A percentile compares a stretch with the other conserved stretches of the same genome.
Conservation (phyloP, 2,329 filamentous ascomycete genomes). For the Sphaerulina musiva region DNA sequence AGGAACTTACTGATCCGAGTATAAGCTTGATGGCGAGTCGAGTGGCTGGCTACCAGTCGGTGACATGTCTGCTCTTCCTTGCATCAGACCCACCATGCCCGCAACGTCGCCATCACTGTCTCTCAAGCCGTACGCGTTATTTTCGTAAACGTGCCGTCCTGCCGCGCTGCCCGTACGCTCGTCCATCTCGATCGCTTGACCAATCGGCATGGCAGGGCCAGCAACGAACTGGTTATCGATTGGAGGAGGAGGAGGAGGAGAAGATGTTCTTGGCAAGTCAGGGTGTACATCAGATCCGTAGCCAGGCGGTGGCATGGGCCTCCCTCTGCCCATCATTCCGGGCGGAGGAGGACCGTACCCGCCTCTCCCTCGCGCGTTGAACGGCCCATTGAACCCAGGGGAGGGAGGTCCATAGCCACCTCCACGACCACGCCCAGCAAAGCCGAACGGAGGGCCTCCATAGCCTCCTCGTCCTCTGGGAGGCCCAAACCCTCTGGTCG, state of each 20-base stretch:
- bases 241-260: conserved; percentile 19
- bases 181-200: conserved; percentile 75
- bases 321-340: conserved; percentile 26
- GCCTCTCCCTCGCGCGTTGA: conserved; percentile 25
- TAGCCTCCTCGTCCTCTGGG: conserved; percentile 48
- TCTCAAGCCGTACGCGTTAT: conserved; percentile 37
- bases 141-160: conserved; percentile 10
- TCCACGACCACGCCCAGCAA: conserved; percentile 44
- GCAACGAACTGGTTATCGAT: conserved; percentile 31
- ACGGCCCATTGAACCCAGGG: conserved; percentile 27
- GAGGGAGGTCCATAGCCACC: conserved; percentile 33
- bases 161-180: conserved; percentile 47
- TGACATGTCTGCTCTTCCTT: conserved; percentile 37
- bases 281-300: conserved; percentile 27
- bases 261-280: conserved; percentile 13
- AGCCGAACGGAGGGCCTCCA: conserved; percentile 36
- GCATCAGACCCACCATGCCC: conserved; percentile 67
- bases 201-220: conserved; percentile 37
- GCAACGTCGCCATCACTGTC: conserved; percentile 67
- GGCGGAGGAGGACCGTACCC: conserved; percentile 23
- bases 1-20: conserved; percentile 57
- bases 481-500: conserved; percentile 39
- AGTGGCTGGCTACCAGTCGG: conserved; percentile 60
- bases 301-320: conserved; percentile 25
- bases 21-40: conserved; percentile 68